Evolutionary conservation across 352 stramenopile species (phyloP), one percentile per base, ranked within the genome.

Genomic region (Phytophthora ramorum): DNA sequence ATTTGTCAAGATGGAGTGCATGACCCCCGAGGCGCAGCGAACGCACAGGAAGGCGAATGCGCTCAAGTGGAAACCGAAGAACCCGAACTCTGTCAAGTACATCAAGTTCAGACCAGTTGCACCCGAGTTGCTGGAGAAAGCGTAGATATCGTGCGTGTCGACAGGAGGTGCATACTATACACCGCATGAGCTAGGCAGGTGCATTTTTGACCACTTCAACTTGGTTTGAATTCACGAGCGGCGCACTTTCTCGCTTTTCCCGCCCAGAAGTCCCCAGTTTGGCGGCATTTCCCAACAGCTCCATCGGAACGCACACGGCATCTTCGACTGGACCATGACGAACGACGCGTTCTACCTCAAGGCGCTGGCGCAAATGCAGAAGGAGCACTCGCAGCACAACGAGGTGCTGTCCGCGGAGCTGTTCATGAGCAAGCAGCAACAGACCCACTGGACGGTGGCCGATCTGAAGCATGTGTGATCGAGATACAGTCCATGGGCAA

Each of bases 11-110:
- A 91, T 92, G 83, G 57, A 63, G 47, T 75, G 55, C 3, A 89
- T 92, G 83, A 70, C 65, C 0, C 58, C 43, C 0, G 76, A 89
- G 1, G 66, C 86, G 35, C 79, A 87, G 48, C 79, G 79, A 16
- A 56, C 35, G 48, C 86, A 92, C 63, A 77, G 81, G 13, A 92
- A 94, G 52, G 32, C 71, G 19, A 76, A 92, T 32, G 75, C 82
- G 0, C 17, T 69, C 9, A 64, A 74, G 44, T 94, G 78, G 71
- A 85, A 87, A 46, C 71, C 73, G 3, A 61, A 71, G 47, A 92
- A 85, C 50, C 79, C 81, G 7, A 92, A 90, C 58, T 66, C 63
- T 6, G 68, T 81, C 3, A 86, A 83, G 57, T 89, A 78, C 53
- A 74, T 89, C 48, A 81, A 76, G 56, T 85, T 85, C 30, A 69